These are phyloP conservation scores for Syzygium oleosum DNA, from an alignment of 345 rosid genomes.

Conservation along the genomic window DNA sequence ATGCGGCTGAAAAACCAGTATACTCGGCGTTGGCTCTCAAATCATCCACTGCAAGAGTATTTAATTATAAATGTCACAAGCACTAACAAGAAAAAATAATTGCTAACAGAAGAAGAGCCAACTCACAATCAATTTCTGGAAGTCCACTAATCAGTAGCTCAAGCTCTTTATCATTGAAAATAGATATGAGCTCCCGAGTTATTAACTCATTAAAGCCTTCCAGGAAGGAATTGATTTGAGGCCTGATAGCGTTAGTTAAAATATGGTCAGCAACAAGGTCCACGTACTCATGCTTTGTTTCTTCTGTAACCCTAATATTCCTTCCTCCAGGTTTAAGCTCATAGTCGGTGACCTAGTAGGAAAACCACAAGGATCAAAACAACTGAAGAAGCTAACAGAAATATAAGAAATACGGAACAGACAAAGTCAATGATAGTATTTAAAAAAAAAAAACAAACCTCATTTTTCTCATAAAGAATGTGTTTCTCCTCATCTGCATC, in stretches of 20 bases:
- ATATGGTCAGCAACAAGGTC: conserved; percentile 97
- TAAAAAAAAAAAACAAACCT: conserved; percentile 30
- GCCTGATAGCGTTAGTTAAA: conserved; percentile 91
- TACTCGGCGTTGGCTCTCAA: conserved; percentile 80
- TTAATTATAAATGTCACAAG: neutral
- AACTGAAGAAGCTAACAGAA: neutral
- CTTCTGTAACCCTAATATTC: conserved; percentile 89
- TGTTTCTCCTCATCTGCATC: conserved; percentile 97
- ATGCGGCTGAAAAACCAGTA: conserved; percentile 74
- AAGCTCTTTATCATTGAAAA: conserved; percentile 97
- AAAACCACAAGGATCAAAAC: neutral
- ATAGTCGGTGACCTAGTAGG: conserved; percentile 79
- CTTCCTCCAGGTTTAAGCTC: conserved; percentile 98
- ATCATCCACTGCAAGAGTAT: conserved; percentile 63
- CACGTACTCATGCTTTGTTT: conserved; percentile 93
- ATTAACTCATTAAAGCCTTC: conserved; percentile 84
- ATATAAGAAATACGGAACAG: neutral
- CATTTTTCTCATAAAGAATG: conserved; percentile 90
- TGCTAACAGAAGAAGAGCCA: neutral
- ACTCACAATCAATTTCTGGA: conserved; percentile 98
- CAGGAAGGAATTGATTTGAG: conserved; percentile 85
- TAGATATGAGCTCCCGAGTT: conserved; percentile 72
- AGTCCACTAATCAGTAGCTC: conserved; percentile 98
- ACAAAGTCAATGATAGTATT: neutral
- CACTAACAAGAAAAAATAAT: neutral